A percentile compares a stretch with the other conserved stretches of the same genome.
Evolutionary conservation across 108 stramenopile genomes (phyloP).

Genomic region (Pseudonitzschia delicatissima): DNA sequence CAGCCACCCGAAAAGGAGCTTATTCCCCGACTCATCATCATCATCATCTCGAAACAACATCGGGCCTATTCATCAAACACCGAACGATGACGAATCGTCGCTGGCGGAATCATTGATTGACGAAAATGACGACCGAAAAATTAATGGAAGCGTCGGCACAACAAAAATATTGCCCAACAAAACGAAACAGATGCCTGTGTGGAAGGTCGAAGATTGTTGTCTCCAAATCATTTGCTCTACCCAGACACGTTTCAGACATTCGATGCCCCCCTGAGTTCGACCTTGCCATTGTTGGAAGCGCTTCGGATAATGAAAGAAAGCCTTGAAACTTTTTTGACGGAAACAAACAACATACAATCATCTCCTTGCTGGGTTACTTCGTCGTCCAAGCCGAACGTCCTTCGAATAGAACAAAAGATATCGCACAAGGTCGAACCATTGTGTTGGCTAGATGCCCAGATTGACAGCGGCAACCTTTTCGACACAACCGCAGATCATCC

Average conservation of each 20-base stretch:
- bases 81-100: slow-evolving; percentile 2
- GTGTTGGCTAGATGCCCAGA: slow-evolving; percentile 70
- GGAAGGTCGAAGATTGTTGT: slow-evolving; percentile 2
- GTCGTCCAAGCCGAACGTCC: not conserved
- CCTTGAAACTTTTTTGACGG: slow-evolving; percentile 3
- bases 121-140: not conserved
- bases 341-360: not conserved
- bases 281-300: slow-evolving; percentile 12
- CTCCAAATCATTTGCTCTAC: slow-evolving; percentile 28
- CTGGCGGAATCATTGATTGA: not conserved
- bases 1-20: too few relatives aligned
- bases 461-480: not conserved
- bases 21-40: too few relatives aligned
- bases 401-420: slow-evolving; percentile 55
- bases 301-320: slow-evolving; percentile 17
- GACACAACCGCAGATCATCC: slow-evolving; percentile 13
- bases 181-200: not conserved
- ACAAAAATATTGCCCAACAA: not conserved
- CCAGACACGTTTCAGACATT: slow-evolving; percentile 14
- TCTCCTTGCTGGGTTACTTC: not conserved
- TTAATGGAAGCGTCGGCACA: not conserved
- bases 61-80: not conserved
- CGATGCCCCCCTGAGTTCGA: not conserved
- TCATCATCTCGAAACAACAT: not conserved
- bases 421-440: slow-evolving; percentile 58